phyloP scores from a whole-genome alignment of 2,329 filamentous ascomycete genomes.

The Cercospora beticola region DNA sequence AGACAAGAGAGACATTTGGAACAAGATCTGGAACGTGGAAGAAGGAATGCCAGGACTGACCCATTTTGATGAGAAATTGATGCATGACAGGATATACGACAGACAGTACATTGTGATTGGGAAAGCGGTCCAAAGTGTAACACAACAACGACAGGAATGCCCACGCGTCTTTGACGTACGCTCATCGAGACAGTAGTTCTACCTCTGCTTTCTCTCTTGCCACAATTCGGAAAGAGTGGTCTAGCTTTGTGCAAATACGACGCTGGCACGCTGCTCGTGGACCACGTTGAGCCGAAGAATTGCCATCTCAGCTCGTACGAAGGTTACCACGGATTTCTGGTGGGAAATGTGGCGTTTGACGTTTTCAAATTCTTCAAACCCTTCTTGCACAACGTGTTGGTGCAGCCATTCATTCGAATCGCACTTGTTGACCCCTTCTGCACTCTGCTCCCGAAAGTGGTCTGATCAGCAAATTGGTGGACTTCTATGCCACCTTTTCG shows the following conservation, averaged over 20 bases:
- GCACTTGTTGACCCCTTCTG: not conserved
- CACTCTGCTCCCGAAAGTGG: not conserved
- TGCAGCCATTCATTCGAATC: not conserved
- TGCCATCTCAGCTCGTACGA: not conserved
- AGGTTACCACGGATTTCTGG: not conserved
- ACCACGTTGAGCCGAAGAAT: not conserved
- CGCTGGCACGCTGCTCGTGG: not conserved
- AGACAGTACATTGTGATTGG: not conserved
- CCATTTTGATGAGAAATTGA: not conserved
- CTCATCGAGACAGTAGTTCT: not conserved
- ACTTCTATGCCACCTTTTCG: not conserved
- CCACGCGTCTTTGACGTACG: not conserved
- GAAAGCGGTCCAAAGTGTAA: not conserved
- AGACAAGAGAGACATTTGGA: conserved; percentile 9
- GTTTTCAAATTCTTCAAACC: not conserved
- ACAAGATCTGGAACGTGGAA: conserved; percentile 17
- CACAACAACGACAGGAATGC: not conserved
- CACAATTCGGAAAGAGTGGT: not conserved
- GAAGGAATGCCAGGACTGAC: conserved; percentile 18
- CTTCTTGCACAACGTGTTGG: not conserved
- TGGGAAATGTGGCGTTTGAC: not conserved
- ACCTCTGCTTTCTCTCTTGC: not conserved
- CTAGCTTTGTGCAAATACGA: not conserved
- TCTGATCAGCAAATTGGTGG: not conserved
- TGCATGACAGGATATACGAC: not conserved